Base-by-base conservation (phyloP, 2,329 filamentous ascomycete species). In the Penicillium sp. region DNA sequence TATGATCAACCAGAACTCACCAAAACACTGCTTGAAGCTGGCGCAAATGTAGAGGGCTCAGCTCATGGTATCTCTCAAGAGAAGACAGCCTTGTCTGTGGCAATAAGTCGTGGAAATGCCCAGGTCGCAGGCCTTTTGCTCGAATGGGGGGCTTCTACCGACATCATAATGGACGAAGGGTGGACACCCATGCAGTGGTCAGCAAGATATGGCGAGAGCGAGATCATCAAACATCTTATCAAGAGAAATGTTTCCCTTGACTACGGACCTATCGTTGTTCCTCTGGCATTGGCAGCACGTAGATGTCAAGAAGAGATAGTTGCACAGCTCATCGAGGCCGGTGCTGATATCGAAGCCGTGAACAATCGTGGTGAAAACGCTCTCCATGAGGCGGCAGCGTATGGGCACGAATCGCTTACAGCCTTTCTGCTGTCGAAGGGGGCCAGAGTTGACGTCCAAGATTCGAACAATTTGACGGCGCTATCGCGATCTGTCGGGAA, bases 371-470 rank as follows among this genome's bases (percentile, higher is more conserved):
- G 67, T 16, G 66, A 69, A 36, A 61, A 59, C 1, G 55, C 59
- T 21, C 50, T 67, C 4, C 64, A 66, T 55, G 54, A 63, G 22
- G 65, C 65, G 7, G 59, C 57, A 9, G 48, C 45, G 14, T 55
- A 54, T 14, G 58, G 59, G 9, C 48, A 61, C 16, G 53, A 58
- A n/a, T 47, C 45, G 3, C 43, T 63, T 22, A 57, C 66, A 27
- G 54, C 57, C 16, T 59, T 67, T 34, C 50, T 73, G 21, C 51
- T 71, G 14, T 54, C 63, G 16, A 61, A 55, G 11, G 64, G 61
- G 18, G 64, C 64, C 8, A 54, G 67, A 48, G 55, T 45, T 40
- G 34, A 56, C 21, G 22, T 31, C 21, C 32, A n/a, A 24, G 53
- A 56, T 14, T 10, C 7, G 7, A 34, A 34, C 9, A 8, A 34